Conservation (phyloP, 2,329 filamentous ascomycete species). For the Botrytis byssoidea region DNA sequence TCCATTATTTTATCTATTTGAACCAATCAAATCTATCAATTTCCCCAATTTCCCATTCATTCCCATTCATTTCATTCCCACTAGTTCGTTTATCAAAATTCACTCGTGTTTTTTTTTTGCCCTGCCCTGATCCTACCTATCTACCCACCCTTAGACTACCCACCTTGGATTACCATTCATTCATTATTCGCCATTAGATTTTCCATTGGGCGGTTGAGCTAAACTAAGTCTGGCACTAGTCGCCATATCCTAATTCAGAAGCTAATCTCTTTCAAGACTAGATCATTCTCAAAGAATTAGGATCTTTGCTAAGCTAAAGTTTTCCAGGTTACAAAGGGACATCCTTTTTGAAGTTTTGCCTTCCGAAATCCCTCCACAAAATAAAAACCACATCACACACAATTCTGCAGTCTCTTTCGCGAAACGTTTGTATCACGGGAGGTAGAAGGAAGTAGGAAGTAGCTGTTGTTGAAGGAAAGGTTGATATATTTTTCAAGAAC, state of each 20-base stretch:
- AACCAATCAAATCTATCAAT: not conserved
- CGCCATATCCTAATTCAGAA: not conserved
- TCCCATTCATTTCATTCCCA: not conserved
- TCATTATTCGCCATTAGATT: not conserved
- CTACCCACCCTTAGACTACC: not conserved
- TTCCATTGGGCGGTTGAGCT: constrained; percentile 3
- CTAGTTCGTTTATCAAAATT: not conserved
- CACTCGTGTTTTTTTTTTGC: not conserved
- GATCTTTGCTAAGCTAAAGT: constrained; percentile 13
- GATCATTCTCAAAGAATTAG: not conserved
- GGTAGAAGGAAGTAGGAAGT: constrained; percentile 38
- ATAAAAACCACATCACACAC: constrained; percentile 22
- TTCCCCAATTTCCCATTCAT: not conserved
- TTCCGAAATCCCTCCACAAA: constrained; percentile 19
- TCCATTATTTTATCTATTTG: not conserved
- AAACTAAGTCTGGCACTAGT: not conserved
- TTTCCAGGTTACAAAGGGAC: constrained; percentile 15
- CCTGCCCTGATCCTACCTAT: not conserved
- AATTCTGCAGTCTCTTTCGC: constrained; percentile 30
- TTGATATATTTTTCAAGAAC: constrained; percentile 30
- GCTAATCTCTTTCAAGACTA: not conserved
- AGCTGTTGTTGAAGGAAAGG: constrained; percentile 32
- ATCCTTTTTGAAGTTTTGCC: constrained; percentile 15
- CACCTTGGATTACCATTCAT: constrained; percentile 5
- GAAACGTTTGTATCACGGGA: constrained; percentile 36